Conservation (phyloP, 129 eudicot genomes). For the Helichrysum umbraculigerum region DNA sequence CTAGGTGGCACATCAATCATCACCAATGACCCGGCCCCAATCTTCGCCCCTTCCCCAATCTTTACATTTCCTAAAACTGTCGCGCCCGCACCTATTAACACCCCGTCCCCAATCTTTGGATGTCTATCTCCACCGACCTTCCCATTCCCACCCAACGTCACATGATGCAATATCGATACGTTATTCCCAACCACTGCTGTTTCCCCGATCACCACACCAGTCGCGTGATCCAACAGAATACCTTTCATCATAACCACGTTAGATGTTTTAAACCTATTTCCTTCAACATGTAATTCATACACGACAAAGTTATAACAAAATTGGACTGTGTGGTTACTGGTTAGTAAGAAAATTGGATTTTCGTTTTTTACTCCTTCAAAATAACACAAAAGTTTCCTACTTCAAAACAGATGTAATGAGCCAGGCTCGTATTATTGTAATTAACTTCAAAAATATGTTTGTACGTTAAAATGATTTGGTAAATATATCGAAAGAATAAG, state of each 20-base stretch:
- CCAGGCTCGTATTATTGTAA: no score
- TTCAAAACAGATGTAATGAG: no score
- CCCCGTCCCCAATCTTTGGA: constrained; percentile 86
- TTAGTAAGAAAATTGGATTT: no score
- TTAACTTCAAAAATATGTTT: no score
- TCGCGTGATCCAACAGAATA: constrained; percentile 64
- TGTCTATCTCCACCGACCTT: constrained; percentile 69
- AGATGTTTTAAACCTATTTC: neutral
- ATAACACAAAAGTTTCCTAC: no score
- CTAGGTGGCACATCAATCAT: constrained; percentile 77
- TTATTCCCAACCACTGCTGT: constrained; percentile 81
- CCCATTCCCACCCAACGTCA: constrained; percentile 86
- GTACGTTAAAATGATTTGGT: no score
- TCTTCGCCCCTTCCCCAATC: constrained; percentile 73
- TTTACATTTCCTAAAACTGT: constrained; percentile 66
- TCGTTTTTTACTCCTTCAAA: no score
- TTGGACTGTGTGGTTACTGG: no score
- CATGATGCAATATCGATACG: constrained; percentile 75
- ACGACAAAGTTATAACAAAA: neutral
- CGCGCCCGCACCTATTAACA: constrained; percentile 82
- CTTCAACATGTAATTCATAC: neutral
- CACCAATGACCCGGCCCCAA: constrained; percentile 82
- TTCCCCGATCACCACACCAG: constrained; percentile 83
- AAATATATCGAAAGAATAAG: no score
- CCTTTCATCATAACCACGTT: neutral